Evolutionary conservation across 202 grass and related monocot species (phyloP).

Genomic region (Zoysia matrella): DNA sequence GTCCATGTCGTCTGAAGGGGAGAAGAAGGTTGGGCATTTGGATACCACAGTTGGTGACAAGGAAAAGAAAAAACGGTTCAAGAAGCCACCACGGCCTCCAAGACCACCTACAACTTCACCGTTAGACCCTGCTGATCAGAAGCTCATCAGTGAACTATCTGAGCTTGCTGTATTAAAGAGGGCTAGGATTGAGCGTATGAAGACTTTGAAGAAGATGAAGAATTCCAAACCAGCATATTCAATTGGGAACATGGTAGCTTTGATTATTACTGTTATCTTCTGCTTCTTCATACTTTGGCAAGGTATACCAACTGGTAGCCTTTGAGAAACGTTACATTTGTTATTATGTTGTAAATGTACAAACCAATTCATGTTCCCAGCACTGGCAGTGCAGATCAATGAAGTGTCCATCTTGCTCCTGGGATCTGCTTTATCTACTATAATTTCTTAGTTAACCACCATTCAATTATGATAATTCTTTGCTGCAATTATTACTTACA

Average conservation of each 20-base stretch:
- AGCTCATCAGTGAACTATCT: conserved; percentile 74
- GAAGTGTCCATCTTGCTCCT: conserved; percentile 2
- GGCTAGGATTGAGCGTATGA: conserved; percentile 79
- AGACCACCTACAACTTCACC: conserved; percentile 45
- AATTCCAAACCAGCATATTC: conserved; percentile 61
- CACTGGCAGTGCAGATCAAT: conserved; percentile 10
- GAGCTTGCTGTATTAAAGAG: conserved; percentile 65
- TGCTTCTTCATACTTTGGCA: conserved; percentile 86
- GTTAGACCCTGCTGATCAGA: conserved; percentile 68
- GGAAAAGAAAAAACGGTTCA: conserved; percentile 65
- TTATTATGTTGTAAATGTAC: conserved; percentile 2
- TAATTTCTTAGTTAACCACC: conserved; percentile 16
- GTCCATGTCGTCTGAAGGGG: conserved; percentile 9
- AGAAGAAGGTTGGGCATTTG: conserved; percentile 32
- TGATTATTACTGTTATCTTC: conserved; percentile 75
- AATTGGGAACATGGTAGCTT: conserved; percentile 57
- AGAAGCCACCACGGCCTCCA: conserved; percentile 73
- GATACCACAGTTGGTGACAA: conserved; percentile 37
- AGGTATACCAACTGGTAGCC: conserved; percentile 50
- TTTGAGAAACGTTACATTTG: conserved; percentile 10
- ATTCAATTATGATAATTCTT: not conserved
- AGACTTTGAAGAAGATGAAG: conserved; percentile 70
- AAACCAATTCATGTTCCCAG: conserved; percentile 8
- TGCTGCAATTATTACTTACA: not conserved
- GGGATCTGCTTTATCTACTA: not conserved